phyloP scores from a whole-genome alignment of 371 early-diverging fungal species.

The Phascolomyces articulosus region DNA sequence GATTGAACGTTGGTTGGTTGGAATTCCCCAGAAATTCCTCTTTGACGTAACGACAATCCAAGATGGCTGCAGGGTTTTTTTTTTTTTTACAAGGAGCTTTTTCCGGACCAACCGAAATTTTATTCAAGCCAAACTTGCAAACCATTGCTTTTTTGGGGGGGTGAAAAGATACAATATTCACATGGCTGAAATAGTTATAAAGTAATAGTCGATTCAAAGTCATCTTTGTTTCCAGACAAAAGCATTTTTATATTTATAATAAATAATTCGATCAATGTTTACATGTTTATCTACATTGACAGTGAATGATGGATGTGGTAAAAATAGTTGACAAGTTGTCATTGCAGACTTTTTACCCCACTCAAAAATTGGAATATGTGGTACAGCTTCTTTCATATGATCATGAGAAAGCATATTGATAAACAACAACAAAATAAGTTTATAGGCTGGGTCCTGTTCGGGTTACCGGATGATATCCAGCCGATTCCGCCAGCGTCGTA shows the following conservation, averaged over 20 bases:
- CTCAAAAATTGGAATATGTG: not conserved
- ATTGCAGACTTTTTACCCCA: not conserved
- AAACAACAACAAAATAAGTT: not conserved
- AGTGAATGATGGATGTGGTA: too few relatives aligned
- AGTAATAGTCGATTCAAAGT: too few relatives aligned
- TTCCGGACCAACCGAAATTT: not conserved
- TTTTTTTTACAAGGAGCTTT: not conserved
- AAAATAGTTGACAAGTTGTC: not conserved
- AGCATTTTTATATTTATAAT: too few relatives aligned
- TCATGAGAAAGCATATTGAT: not conserved
- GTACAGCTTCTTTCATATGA: constrained; percentile 2
- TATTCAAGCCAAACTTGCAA: not conserved
- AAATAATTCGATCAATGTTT: too few relatives aligned
- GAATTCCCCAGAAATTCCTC: constrained; percentile 2
- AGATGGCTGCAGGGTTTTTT: not conserved
- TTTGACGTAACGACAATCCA: not conserved
- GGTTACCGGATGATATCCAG: constrained; percentile 1
- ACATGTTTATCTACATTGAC: too few relatives aligned
- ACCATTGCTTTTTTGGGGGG: not conserved
- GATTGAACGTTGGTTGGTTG: constrained; percentile 1
- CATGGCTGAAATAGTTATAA: too few relatives aligned
- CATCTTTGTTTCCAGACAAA: too few relatives aligned
- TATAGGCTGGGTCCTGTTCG: not conserved
- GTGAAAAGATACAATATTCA: too few relatives aligned
- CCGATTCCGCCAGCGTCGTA: not conserved